Evolutionary conservation across 2,329 filamentous ascomycete genomes (phyloP).

Genomic region (Pseudocercospora macadamiae): DNA sequence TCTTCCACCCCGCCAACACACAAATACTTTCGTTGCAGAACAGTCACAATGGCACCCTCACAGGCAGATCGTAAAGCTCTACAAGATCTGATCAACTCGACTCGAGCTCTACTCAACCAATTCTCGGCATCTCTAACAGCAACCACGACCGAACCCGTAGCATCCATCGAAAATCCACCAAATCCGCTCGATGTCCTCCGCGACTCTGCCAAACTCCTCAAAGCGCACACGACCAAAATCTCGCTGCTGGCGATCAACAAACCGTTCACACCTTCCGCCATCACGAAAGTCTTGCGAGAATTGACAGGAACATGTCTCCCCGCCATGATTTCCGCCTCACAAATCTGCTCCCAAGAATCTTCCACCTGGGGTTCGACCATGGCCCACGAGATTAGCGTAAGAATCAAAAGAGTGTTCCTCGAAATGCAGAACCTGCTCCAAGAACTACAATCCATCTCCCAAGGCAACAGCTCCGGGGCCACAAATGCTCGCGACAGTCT

Average conservation of each 20-base stretch:
- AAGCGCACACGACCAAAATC: slow-evolving; percentile 83
- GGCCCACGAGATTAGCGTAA: slow-evolving; percentile 63
- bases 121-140: slow-evolving; percentile 36
- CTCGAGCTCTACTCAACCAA: slow-evolving; percentile 36
- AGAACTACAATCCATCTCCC: slow-evolving; percentile 62
- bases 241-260: slow-evolving; percentile 84
- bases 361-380: slow-evolving; percentile 64
- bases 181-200: slow-evolving; percentile 69
- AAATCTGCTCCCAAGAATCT: slow-evolving; percentile 61
- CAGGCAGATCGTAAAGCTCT: slow-evolving; percentile 32
- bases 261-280: slow-evolving; percentile 80
- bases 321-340: slow-evolving; percentile 70
- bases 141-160: slow-evolving; percentile 17
- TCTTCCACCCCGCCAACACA: not conserved
- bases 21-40: not conserved
- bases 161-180: slow-evolving; percentile 38
- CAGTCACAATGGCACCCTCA: slow-evolving; percentile 31
- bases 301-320: slow-evolving; percentile 75
- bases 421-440: slow-evolving; percentile 65
- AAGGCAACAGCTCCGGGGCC: slow-evolving; percentile 35
- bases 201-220: slow-evolving; percentile 72
- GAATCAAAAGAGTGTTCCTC: slow-evolving; percentile 62
- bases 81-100: slow-evolving; percentile 34
- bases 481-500: slow-evolving; percentile 49
- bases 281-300: slow-evolving; percentile 70